Evolutionary conservation across 768 basidiomycete species (phyloP).

Genomic region (Leccinum aurantiacum): DNA sequence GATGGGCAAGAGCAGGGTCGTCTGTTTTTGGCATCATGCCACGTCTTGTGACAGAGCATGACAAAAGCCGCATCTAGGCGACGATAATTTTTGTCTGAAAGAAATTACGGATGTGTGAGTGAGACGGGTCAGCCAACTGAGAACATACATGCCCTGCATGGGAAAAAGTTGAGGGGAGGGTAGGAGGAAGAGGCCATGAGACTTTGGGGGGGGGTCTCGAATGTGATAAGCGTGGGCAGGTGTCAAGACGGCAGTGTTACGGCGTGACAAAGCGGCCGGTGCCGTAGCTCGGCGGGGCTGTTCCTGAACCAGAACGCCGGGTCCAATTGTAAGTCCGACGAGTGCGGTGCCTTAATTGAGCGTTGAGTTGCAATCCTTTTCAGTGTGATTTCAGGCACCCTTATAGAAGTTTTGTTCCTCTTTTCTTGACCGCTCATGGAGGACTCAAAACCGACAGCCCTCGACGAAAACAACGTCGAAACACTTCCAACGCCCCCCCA

Average conservation of each 20-base stretch:
- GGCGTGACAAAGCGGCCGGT: conserved; percentile 31
- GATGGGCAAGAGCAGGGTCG: not conserved
- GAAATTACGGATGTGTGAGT: not conserved
- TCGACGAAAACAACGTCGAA: conserved; percentile 24
- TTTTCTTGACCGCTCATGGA: conserved; percentile 35
- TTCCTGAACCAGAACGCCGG: conserved; percentile 33
- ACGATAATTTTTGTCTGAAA: not conserved
- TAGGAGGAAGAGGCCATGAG: not conserved
- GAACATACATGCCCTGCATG: not conserved
- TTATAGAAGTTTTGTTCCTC: conserved; percentile 36
- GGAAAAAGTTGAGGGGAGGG: not conserved
- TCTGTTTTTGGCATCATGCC: conserved; percentile 2
- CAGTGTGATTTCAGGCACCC: conserved; percentile 37
- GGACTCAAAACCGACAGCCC: conserved; percentile 34
- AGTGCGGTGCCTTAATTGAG: conserved; percentile 38
- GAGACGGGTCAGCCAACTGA: not conserved
- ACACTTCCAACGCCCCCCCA: conserved; percentile 2
- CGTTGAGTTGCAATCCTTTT: conserved; percentile 28
- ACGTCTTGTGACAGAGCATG: not conserved
- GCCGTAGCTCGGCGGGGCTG: conserved; percentile 37
- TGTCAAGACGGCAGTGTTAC: conserved; percentile 20
- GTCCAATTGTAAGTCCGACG: conserved; percentile 31
- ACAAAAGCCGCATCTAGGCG: not conserved
- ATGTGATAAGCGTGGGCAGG: conserved; percentile 17
- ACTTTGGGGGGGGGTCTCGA: conserved; percentile 15